A percentile compares a stretch with the other conserved stretches of the same genome.
Evolutionary conservation across 768 basidiomycete genomes (phyloP).

Genomic region (Pulveroboletus sp.): DNA sequence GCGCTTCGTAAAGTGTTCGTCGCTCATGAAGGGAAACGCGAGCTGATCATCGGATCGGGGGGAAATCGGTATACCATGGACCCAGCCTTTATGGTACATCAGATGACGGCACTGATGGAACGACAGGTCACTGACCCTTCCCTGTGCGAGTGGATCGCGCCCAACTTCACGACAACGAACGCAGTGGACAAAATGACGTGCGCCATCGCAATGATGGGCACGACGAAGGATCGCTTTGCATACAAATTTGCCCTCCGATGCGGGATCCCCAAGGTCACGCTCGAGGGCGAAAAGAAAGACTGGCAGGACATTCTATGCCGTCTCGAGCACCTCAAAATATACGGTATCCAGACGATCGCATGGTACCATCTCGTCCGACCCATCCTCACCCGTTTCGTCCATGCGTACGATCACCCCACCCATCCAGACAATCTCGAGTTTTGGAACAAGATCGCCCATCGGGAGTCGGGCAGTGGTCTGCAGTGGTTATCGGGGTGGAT

Average conservation of each 20-base stretch:
- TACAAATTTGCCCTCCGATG: conserved; percentile 31
- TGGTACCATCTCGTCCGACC: conserved; percentile 41
- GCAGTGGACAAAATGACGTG: conserved; percentile 33
- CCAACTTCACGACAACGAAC: conserved; percentile 43
- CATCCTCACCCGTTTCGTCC: conserved; percentile 34
- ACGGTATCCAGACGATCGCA: conserved; percentile 33
- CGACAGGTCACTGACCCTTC: conserved; percentile 19
- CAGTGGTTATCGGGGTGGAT: conserved; percentile 38
- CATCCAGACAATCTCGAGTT: conserved; percentile 32
- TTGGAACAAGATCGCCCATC: conserved; percentile 35
- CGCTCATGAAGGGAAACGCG: conserved; percentile 20
- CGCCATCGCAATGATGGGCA: conserved; percentile 41
- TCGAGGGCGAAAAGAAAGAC: conserved; percentile 39
- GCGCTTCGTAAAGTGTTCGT: conserved; percentile 31
- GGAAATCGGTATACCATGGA: conserved; percentile 27
- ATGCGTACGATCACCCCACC: conserved; percentile 32
- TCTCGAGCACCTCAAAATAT: conserved; percentile 36
- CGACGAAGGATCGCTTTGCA: conserved; percentile 38
- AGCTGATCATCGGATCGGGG: conserved; percentile 22
- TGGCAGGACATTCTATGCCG: conserved; percentile 34
- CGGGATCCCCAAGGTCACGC: conserved; percentile 42
- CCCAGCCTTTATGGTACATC: conserved; percentile 26
- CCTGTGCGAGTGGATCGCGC: conserved; percentile 39
- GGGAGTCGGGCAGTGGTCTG: conserved; percentile 25
- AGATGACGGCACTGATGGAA: conserved; percentile 21